Evolutionary conservation across 2,329 filamentous ascomycete genomes (phyloP).

Genomic region (Calonectria henricotiae): DNA sequence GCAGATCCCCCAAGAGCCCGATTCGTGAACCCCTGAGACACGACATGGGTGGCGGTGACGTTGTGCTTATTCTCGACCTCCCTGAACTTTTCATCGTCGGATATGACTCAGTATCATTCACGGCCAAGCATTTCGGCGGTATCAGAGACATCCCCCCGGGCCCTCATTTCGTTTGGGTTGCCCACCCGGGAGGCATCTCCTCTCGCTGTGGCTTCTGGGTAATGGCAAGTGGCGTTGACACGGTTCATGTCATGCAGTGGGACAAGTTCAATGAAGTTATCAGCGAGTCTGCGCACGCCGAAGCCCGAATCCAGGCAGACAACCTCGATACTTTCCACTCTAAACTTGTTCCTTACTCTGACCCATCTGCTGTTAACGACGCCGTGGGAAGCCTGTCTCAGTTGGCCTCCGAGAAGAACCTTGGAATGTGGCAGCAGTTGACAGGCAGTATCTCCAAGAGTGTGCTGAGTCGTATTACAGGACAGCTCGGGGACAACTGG

Average conservation of each 20-base stretch:
- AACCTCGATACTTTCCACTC: slow-evolving; percentile 60
- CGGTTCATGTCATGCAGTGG: slow-evolving; percentile 69
- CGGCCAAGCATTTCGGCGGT: slow-evolving; percentile 66
- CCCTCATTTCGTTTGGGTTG: slow-evolving; percentile 74
- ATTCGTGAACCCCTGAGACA: slow-evolving; percentile 48
- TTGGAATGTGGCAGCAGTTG: slow-evolving; percentile 68
- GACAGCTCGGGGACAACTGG: slow-evolving; percentile 64
- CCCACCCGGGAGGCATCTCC: slow-evolving; percentile 65
- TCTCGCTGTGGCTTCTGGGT: slow-evolving; percentile 74
- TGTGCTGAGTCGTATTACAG: slow-evolving; percentile 67
- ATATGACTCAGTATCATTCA: slow-evolving; percentile 69
- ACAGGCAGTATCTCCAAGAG: slow-evolving; percentile 65
- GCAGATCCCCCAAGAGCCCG: slow-evolving; percentile 32
- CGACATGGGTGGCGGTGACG: slow-evolving; percentile 63
- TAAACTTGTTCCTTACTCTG: slow-evolving; percentile 65
- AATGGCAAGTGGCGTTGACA: slow-evolving; percentile 56
- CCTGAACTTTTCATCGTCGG: slow-evolving; percentile 69
- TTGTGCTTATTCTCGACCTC: slow-evolving; percentile 69
- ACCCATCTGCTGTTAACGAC: slow-evolving; percentile 54
- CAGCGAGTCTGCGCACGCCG: slow-evolving; percentile 64
- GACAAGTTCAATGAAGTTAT: slow-evolving; percentile 72
- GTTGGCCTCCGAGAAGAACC: slow-evolving; percentile 46
- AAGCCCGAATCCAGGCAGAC: slow-evolving; percentile 64
- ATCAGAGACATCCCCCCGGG: slow-evolving; percentile 71
- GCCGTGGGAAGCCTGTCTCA: slow-evolving; percentile 42